Conservation (phyloP, 331 rosid genomes). For the Stylosanthes scabra region DNA sequence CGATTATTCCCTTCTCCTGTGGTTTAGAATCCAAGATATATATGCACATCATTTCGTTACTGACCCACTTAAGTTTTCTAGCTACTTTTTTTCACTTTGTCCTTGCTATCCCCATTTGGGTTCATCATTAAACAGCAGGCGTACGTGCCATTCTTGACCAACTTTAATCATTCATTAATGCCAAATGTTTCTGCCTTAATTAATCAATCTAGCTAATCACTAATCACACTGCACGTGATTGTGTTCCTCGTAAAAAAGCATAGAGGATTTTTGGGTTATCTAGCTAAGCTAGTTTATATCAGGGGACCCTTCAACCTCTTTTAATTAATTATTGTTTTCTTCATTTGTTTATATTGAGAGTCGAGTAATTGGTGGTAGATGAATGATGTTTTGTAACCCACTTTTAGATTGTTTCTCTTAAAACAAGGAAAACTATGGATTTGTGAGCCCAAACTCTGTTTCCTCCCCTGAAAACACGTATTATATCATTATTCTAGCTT, state of each 20-base stretch:
- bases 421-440: conserved; percentile 44
- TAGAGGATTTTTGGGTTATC: conserved; percentile 11
- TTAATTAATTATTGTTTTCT: not conserved
- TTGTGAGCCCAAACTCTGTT: conserved; percentile 46
- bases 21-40: conserved; percentile 33
- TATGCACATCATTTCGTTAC: not conserved
- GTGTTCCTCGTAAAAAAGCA: conserved; percentile 8
- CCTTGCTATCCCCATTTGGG: conserved; percentile 17
- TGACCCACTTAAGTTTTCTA: conserved; percentile 25
- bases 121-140: conserved; percentile 29
- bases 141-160: conserved; percentile 33
- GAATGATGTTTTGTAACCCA: conserved; percentile 8
- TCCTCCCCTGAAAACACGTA: conserved; percentile 61
- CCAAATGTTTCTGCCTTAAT: not conserved
- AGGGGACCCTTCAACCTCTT: conserved; percentile 1
- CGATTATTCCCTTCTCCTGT: conserved; percentile 30
- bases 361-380: conserved; percentile 35
- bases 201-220: too few species aligned
- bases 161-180: conserved; percentile 22
- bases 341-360: conserved; percentile 26
- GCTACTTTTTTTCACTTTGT: conserved; percentile 8
- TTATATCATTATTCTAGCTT: conserved; percentile 1
- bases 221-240: conserved; percentile 22
- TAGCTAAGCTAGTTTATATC: not conserved
- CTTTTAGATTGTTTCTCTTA: conserved; percentile 27